Percentiles rank a stretch among this genome's conserved stretches.
Evolutionary conservation across 768 basidiomycete species (phyloP).

Genomic region (Amanita molliuscula): DNA sequence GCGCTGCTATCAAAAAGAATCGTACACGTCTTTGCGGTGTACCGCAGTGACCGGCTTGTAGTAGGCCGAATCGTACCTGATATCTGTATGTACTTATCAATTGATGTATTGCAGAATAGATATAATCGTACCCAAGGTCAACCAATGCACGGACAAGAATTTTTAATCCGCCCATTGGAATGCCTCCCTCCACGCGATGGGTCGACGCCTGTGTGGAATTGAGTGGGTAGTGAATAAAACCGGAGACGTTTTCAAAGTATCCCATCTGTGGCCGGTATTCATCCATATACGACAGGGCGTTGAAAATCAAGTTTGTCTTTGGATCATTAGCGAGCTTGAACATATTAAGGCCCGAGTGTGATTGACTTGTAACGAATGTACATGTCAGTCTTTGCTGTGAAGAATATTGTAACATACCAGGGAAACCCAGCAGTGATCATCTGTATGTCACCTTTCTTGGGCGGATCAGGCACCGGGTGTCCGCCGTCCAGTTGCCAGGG

Average conservation of each 20-base stretch:
- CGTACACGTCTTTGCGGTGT: conserved; percentile 44
- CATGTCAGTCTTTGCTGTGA: neutral
- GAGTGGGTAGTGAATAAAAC: conserved; percentile 34
- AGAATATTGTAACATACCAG: conserved; percentile 33
- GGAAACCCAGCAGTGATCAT: conserved; percentile 66
- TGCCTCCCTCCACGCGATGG: conserved; percentile 49
- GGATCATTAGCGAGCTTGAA: conserved; percentile 54
- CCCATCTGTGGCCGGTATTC: conserved; percentile 29
- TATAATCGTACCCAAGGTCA: conserved; percentile 47
- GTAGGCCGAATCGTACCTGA: conserved; percentile 37
- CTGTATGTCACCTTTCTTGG: conserved; percentile 44
- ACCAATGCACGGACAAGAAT: conserved; percentile 49
- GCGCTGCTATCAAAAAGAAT: conserved; percentile 44
- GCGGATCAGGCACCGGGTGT: conserved; percentile 30
- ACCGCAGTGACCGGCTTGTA: conserved; percentile 49
- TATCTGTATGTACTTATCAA: conserved; percentile 24
- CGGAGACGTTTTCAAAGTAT: conserved; percentile 46
- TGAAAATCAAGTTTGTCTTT: conserved; percentile 63
- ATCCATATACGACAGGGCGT: conserved; percentile 42
- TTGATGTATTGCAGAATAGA: neutral
- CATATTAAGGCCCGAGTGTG: conserved; percentile 67
- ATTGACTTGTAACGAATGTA: conserved; percentile 40
- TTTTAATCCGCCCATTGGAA: conserved; percentile 68
- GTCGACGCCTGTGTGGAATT: conserved; percentile 26
- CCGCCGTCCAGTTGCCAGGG: conserved; percentile 31